Conservation (phyloP, 805 yeast species). For the Candida hispaniensis region DNA sequence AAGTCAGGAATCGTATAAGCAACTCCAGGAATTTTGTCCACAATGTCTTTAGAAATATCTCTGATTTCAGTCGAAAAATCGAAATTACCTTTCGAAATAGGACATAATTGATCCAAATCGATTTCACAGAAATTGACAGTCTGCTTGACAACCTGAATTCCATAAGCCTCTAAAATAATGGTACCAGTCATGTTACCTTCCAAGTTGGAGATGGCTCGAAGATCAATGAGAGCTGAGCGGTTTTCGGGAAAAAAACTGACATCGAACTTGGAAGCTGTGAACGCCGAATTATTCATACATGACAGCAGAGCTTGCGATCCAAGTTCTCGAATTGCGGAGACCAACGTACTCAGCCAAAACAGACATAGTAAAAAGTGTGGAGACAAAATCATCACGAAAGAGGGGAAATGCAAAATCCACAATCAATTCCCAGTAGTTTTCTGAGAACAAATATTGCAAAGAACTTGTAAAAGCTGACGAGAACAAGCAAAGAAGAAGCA, state of each 20-base stretch:
- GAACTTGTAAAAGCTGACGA: too few relatives aligned
- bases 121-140: constrained; percentile 53
- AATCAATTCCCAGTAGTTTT: too few relatives aligned
- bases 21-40: constrained; percentile 57
- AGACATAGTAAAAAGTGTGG: too few relatives aligned
- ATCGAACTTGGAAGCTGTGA: constrained; percentile 75
- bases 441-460: too few relatives aligned
- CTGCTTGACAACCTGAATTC: constrained; percentile 49
- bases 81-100: constrained; percentile 77
- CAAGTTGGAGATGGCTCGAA: constrained; percentile 70
- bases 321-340: constrained; percentile 30
- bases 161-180: constrained; percentile 65
- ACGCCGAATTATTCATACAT: constrained; percentile 82
- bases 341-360: too few relatives aligned
- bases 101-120: constrained; percentile 55
- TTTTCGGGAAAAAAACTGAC: constrained; percentile 62
- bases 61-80: constrained; percentile 36
- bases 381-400: too few relatives aligned
- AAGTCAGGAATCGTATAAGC: constrained; percentile 89
- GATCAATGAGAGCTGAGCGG: constrained; percentile 49
- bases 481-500: too few relatives aligned
- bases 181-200: constrained; percentile 60
- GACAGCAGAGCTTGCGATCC: constrained; percentile 64
- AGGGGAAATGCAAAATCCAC: too few relatives aligned
- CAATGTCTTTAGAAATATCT: constrained; percentile 33